Evolutionary conservation across 148 eudicot species (phyloP).

Genomic region (Spergularia marina): DNA sequence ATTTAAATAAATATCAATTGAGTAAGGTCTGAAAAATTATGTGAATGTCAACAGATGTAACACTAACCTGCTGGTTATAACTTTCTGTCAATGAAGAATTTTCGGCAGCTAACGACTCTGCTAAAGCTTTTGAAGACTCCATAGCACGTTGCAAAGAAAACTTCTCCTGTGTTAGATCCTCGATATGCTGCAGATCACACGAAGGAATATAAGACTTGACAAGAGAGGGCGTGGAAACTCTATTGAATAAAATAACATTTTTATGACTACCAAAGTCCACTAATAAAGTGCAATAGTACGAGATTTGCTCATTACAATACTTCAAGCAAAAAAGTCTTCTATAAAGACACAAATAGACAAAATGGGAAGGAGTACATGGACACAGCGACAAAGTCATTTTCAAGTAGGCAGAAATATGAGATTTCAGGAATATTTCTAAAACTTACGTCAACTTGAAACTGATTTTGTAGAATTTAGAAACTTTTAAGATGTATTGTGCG

Average conservation of each 20-base stretch:
- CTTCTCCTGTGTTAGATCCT: conserved; percentile 95
- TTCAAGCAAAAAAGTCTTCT: too few relatives aligned
- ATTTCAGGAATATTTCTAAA: not conserved
- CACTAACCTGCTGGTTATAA: conserved; percentile 86
- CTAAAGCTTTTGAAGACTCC: conserved; percentile 77
- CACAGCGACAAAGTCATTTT: not conserved
- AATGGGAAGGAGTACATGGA: too few relatives aligned
- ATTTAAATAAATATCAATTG: not conserved
- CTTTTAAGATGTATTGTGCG: not conserved
- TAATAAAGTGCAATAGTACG: too few relatives aligned
- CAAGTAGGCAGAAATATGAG: not conserved
- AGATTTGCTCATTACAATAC: too few relatives aligned
- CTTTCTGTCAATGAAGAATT: conserved; percentile 92
- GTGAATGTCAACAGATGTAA: not conserved
- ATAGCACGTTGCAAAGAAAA: conserved; percentile 93
- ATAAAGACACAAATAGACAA: too few relatives aligned
- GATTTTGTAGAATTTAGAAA: not conserved
- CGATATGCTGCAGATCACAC: conserved; percentile 69
- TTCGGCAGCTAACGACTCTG: conserved; percentile 90
- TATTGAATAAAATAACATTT: not conserved
- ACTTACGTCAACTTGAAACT: not conserved
- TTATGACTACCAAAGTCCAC: not conserved
- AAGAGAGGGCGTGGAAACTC: not conserved
- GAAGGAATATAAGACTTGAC: conserved; percentile 12
- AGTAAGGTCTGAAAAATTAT: not conserved